Conservation (phyloP, 2,329 filamentous ascomycete species). For the Rhinocladiella similis region DNA sequence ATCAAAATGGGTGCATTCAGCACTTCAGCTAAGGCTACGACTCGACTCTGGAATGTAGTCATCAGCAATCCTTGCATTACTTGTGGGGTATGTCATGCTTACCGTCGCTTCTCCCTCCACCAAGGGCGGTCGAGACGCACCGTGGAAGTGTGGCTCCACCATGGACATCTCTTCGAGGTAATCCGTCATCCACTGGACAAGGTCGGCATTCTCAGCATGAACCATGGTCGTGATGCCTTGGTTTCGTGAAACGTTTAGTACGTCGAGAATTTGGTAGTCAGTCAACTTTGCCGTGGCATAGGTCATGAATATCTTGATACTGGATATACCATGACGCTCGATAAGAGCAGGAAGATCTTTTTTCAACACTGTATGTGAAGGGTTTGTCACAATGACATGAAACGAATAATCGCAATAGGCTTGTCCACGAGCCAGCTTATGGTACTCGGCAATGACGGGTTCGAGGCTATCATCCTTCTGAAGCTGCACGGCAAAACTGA, state of each 20-base stretch:
- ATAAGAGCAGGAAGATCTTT: conserved; percentile 41
- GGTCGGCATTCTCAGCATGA: conserved; percentile 48
- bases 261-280: conserved; percentile 44
- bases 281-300: conserved; percentile 44
- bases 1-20: conserved; percentile 54
- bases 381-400: conserved; percentile 44
- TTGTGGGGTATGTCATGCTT: no score
- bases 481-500: conserved; percentile 58
- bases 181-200: conserved; percentile 37
- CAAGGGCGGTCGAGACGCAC: conserved; percentile 40
- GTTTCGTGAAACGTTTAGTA: conserved; percentile 40
- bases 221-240: conserved; percentile 50
- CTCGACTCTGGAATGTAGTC: conserved; percentile 38
- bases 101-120: conserved; percentile 45
- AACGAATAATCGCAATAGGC: conserved; percentile 57
- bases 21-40: conserved; percentile 51
- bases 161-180: conserved; percentile 13
- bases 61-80: no score
- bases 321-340: conserved; percentile 41
- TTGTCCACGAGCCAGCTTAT: conserved; percentile 39
- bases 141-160: conserved; percentile 41
- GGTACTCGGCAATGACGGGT: conserved; percentile 48
- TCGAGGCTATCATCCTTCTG: conserved; percentile 47
- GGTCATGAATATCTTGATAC: conserved; percentile 50
- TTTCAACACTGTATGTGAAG: conserved; percentile 33